Evolutionary conservation across 129 eudicot genomes (phyloP), one percentile per base, ranked within the genome.

Genomic region (Flaveria bidentis): DNA sequence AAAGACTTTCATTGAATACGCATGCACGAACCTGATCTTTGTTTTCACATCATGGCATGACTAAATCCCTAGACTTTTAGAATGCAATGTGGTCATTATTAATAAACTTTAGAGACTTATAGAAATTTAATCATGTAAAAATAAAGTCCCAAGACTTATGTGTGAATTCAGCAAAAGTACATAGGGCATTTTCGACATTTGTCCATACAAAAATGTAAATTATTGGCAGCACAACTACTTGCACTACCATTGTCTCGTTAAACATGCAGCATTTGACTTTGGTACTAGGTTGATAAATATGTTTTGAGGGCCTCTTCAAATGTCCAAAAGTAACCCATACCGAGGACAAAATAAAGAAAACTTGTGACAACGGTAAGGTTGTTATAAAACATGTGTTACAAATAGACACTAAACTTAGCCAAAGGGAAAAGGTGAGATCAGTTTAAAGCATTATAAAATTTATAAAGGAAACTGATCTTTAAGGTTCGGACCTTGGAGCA

Each of bases 381-480:
- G n/a, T n/a, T n/a, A n/a, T 30, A 30, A 4, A 30, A 30, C 4
- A 30, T 30, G 36, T 3, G 5, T 30, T 30, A 30, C 36, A 3
- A 44, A 15, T 13, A 42, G 11, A 46, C 44, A 61, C 71, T 25
- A 61, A 45, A 44, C 11, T 8, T n/a, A 74, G 46, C 30, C 46
- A 61, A 60, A 25, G 61, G 26, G 28, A 58, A 74, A 68, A 28
- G 41, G 49, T 5, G 64, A 71, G 64, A 52, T 25, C 5, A 16
- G 66, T 52, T 47, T 7, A 66, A 51, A 28, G 53, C 67, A 76
- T 55, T 39, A 10, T 12, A 65, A 10, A 76, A 33, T 49, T 14
- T 12, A 18, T 33, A 56, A 73, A 65, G 39, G 64, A 45, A 71
- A 79, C 65, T 71, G 75, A 68, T 56, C 67, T 67, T 45, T 28